Conservation (phyloP, 257 asterid genomes). For the Coffea canephora region DNA sequence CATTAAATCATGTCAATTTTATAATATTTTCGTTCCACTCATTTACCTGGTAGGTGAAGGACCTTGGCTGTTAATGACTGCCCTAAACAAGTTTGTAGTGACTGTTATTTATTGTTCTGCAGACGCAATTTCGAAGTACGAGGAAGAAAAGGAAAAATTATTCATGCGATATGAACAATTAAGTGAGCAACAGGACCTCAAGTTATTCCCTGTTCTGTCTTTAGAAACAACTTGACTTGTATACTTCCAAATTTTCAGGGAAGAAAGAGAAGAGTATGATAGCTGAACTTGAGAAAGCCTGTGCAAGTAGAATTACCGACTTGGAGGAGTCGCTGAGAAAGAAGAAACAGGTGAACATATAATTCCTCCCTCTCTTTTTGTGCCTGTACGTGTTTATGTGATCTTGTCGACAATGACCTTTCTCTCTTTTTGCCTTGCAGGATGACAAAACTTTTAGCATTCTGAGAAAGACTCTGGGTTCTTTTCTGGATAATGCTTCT, state of each 20-base stretch:
- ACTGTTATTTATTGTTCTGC: slow-evolving; percentile 26
- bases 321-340: slow-evolving; percentile 92
- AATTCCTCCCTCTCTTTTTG: neutral
- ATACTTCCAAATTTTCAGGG: slow-evolving; percentile 42
- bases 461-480: slow-evolving; percentile 75
- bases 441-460: slow-evolving; percentile 90
- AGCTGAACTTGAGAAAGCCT: slow-evolving; percentile 70
- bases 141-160: slow-evolving; percentile 77
- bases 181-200: slow-evolving; percentile 48
- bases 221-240: neutral
- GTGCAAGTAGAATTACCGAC: slow-evolving; percentile 58
- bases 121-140: slow-evolving; percentile 73
- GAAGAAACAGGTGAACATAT: slow-evolving; percentile 70
- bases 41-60: neutral
- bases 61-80: slow-evolving; percentile 3
- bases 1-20: neutral
- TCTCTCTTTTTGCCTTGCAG: slow-evolving; percentile 40
- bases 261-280: slow-evolving; percentile 83
- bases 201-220: neutral
- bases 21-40: neutral
- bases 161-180: slow-evolving; percentile 71
- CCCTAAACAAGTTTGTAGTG: neutral
- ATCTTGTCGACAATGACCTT: slow-evolving; percentile 2
- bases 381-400: neutral
- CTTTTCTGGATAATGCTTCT: slow-evolving; percentile 84